Conservation (phyloP, 495 filamentous ascomycete genomes). For the Penicillium dipodomyicola region DNA sequence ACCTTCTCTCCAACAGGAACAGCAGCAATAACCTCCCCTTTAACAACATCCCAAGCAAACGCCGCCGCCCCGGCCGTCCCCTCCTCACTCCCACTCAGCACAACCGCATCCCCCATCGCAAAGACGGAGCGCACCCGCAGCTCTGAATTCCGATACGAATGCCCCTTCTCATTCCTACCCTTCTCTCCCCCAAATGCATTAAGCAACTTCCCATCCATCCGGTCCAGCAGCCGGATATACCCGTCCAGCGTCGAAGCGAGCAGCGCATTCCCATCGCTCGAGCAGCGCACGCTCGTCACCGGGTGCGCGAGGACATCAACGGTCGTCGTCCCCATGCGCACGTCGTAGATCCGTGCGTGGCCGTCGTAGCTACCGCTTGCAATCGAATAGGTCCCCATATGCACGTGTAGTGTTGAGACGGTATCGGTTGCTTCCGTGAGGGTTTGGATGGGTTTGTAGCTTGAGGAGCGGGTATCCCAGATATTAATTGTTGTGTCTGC, state of each 20-base stretch:
- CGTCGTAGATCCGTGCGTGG: conserved; percentile 76
- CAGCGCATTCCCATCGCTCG: conserved; percentile 67
- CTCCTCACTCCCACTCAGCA: conserved; percentile 79
- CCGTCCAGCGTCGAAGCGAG: conserved; percentile 76
- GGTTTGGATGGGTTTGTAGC: conserved; percentile 70
- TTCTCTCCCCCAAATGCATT: conserved; percentile 60
- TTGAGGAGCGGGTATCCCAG: conserved; percentile 72
- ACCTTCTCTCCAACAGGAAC: conserved; percentile 57
- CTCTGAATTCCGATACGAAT: conserved; percentile 60
- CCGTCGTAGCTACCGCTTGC: conserved; percentile 81
- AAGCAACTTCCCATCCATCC: conserved; percentile 66
- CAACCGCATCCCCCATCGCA: conserved; percentile 70
- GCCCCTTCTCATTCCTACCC: background rate
- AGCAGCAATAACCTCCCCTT: conserved; percentile 62
- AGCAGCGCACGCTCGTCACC: conserved; percentile 66
- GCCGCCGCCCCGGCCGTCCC: conserved; percentile 55
- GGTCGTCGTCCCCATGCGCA: conserved; percentile 72
- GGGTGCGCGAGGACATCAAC: conserved; percentile 63
- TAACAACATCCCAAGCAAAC: conserved; percentile 88
- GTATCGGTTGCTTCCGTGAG: conserved; percentile 77
- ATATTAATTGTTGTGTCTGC: conserved; percentile 80
- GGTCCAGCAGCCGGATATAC: conserved; percentile 78
- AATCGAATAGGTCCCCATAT: conserved; percentile 44
- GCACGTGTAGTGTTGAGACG: conserved; percentile 58
- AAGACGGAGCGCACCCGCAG: conserved; percentile 69